Percentiles rank a stretch among this genome's conserved stretches.
Conservation (phyloP, 129 eudicot species). For the Scalesia atractyloides region DNA sequence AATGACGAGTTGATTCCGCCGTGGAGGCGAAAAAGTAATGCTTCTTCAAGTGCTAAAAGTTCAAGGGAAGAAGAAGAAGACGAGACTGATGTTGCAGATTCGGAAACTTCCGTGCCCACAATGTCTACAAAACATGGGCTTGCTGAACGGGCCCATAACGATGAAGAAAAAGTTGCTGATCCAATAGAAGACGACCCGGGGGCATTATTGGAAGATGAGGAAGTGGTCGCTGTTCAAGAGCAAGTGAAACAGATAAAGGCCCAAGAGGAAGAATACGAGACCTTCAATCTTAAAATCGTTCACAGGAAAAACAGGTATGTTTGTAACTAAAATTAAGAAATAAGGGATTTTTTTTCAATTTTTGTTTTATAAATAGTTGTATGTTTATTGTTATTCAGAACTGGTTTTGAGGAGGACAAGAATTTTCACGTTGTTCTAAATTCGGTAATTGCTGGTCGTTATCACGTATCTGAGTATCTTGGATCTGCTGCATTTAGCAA, state of each 20-base stretch:
- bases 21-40: constrained; percentile 63
- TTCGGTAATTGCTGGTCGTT: constrained; percentile 89
- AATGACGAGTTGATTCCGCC: constrained; percentile 66
- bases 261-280: constrained; percentile 94
- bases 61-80: constrained; percentile 61
- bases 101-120: constrained; percentile 62
- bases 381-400: constrained; percentile 45
- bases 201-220: constrained; percentile 87
- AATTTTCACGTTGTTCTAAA: constrained; percentile 84
- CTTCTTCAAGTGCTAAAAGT: constrained; percentile 68
- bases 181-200: constrained; percentile 65
- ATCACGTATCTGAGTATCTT: constrained; percentile 94
- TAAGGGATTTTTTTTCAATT: too few relatives aligned
- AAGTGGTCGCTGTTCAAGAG: constrained; percentile 87
- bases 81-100: constrained; percentile 44
- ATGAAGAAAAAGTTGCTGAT: constrained; percentile 41
- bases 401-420: constrained; percentile 98
- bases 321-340: background rate
- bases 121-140: constrained; percentile 56
- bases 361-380: constrained; percentile 11
- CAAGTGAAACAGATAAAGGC: constrained; percentile 93
- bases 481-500: constrained; percentile 99
- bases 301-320: constrained; percentile 92
- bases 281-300: constrained; percentile 84
- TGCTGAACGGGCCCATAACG: constrained; percentile 42